Evolutionary conservation across 2,329 filamentous ascomycete species (phyloP), one percentile per base, ranked within the genome.

Genomic region (Diaporthe citriasiana): DNA sequence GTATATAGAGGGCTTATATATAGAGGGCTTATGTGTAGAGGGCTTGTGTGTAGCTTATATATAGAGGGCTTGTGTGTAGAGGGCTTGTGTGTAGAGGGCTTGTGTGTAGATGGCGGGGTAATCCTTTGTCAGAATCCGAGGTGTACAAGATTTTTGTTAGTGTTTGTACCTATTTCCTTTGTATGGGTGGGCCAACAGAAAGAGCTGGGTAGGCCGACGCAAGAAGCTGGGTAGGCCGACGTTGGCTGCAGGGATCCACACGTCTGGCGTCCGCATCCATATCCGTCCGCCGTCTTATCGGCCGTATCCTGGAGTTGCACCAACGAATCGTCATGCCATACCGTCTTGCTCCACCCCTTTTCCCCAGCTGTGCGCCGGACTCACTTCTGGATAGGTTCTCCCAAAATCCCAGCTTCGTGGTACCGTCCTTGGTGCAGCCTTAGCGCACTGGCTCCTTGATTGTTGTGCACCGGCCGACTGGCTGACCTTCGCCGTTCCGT

Each of bases 181-280:
- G n/a, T n/a, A n/a, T n/a, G n/a, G n/a, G n/a, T n/a, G n/a, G n/a
- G n/a, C n/a, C n/a, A n/a, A n/a, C n/a, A n/a, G n/a, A n/a, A n/a
- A n/a, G n/a, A n/a, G n/a, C n/a, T n/a, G n/a, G n/a, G n/a, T n/a
- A n/a, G n/a, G n/a, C n/a, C n/a, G n/a, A n/a, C n/a, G n/a, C n/a
- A n/a, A n/a, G n/a, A n/a, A n/a, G n/a, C n/a, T n/a, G n/a, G n/a
- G n/a, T n/a, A n/a, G n/a, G n/a, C n/a, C n/a, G n/a, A n/a, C n/a
- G n/a, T n/a, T n/a, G n/a, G n/a, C n/a, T n/a, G 38, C 60, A 66
- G 8, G 60, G 60, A 51, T 68, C 59, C 25, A 47, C 40, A 45
- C 15, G 10, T 15, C 17, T 12, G 15, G 17, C n/a, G 4, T 40
- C 60, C 30, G 40, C 33, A 19, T 38, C 13, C 19, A 27, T 40